Conservation (phyloP, 1,284 basidiomycete species). For the Cutaneotrichosporon sp. region DNA sequence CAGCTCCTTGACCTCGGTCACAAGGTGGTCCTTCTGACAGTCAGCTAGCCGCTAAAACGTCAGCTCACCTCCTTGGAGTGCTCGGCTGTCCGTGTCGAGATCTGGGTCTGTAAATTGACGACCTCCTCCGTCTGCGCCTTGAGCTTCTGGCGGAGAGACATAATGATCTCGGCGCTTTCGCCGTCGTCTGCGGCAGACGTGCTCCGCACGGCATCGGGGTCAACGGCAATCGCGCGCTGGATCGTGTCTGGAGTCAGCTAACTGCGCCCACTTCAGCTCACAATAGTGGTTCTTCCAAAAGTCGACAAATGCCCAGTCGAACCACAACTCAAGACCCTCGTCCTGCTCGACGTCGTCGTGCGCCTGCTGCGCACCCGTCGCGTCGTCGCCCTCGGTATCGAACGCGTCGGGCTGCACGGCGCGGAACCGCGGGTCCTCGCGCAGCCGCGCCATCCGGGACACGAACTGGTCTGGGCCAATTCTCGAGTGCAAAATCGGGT, state of each 20-base stretch:
- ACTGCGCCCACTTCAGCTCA: constrained; percentile 48
- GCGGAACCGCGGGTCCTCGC: constrained; percentile 88
- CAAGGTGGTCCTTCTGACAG: constrained; percentile 48
- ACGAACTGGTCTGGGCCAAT: constrained; percentile 80
- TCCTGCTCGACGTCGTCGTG: constrained; percentile 45
- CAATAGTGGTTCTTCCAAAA: constrained; percentile 98
- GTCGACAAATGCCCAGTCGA: constrained; percentile 98
- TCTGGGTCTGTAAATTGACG: constrained; percentile 42
- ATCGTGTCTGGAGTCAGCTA: constrained; percentile 48
- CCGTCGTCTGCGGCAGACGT: constrained; percentile 59
- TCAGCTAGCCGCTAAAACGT: constrained; percentile 1
- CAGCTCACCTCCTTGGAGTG: constrained; percentile 50
- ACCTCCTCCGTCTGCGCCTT: constrained; percentile 67
- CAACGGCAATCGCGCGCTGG: constrained; percentile 53
- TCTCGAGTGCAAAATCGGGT: constrained; percentile 76
- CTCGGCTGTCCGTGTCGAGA: constrained; percentile 33
- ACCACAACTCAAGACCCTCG: constrained; percentile 85
- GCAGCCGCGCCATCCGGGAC: constrained; percentile 75
- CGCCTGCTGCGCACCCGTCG: constrained; percentile 27
- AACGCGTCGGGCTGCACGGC: constrained; percentile 73
- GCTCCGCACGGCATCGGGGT: constrained; percentile 50
- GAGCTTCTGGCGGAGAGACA: constrained; percentile 72
- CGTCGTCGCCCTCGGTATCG: constrained; percentile 40
- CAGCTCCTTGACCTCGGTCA: constrained; percentile 44
- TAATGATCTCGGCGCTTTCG: constrained; percentile 71